A percentile compares a stretch with the other conserved stretches of the same genome.
These are phyloP conservation scores for fission yeast (Schizosaccharomyces pombe) DNA, from an alignment of 805 yeast genomes.

Conservation along the genomic window DNA sequence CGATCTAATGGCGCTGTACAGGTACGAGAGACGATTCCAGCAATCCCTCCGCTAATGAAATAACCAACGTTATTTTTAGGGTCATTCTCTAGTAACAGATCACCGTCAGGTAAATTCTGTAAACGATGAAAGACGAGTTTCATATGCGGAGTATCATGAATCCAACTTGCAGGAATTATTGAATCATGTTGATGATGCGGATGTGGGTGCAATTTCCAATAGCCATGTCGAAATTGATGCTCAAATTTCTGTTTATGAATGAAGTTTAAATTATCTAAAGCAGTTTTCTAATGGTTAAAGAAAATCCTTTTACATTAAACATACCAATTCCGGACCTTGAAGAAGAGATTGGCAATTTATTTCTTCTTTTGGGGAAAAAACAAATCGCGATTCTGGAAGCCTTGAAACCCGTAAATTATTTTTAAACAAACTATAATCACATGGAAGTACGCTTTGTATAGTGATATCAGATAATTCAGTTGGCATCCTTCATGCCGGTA, in stretches of 20 bases:
- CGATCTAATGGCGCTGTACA: slow-evolving; percentile 89
- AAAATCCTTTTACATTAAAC: neutral
- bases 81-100: slow-evolving; percentile 61
- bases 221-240: neutral
- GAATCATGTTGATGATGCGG: neutral
- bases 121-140: slow-evolving; percentile 13
- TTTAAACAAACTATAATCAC: neutral
- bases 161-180: neutral
- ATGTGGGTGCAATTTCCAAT: neutral
- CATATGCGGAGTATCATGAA: neutral
- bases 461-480: neutral
- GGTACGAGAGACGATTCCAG: slow-evolving; percentile 89
- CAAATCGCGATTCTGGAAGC: neutral
- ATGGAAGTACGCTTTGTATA: neutral
- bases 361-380: neutral
- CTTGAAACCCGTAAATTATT: neutral
- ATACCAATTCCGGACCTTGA: neutral
- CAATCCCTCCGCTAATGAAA: slow-evolving; percentile 81
- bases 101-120: slow-evolving; percentile 77
- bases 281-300: neutral
- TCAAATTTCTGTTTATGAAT: neutral
- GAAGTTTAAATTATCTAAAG: neutral
- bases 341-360: neutral
- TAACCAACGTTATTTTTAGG: slow-evolving; percentile 67
- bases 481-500: neutral